Percentiles rank a stretch among this genome's conserved stretches.
Evolutionary conservation across 768 basidiomycete genomes (phyloP).

Genomic region (Leccinum rimulosum): DNA sequence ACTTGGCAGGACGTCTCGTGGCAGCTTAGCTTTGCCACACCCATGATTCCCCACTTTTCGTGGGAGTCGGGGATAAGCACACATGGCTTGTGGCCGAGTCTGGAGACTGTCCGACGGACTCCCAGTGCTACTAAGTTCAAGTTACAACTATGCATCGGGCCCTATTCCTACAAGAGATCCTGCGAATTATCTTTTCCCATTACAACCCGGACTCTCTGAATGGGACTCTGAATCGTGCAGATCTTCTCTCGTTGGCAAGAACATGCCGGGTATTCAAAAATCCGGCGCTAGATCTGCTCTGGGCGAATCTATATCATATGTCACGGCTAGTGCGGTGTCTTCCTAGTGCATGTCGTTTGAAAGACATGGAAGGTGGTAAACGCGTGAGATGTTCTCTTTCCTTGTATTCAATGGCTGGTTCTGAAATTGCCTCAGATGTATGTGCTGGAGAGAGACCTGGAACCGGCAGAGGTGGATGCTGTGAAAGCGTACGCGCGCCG

Average conservation of each 20-base stretch:
- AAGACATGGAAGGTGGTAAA: too few species aligned
- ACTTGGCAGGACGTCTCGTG: too few species aligned
- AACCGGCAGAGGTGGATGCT: not conserved
- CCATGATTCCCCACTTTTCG: too few species aligned
- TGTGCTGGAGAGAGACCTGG: not conserved
- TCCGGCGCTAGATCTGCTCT: not conserved
- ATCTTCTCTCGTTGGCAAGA: not conserved
- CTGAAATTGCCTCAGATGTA: not conserved
- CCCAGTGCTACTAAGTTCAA: too few species aligned
- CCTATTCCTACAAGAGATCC: not conserved
- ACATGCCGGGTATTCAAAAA: slow-evolving; percentile 1
- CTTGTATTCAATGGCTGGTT: too few species aligned
- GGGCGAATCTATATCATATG: not conserved
- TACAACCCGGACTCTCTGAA: not conserved
- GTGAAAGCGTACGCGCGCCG: not conserved
- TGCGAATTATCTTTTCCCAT: not conserved
- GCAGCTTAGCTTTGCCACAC: too few species aligned
- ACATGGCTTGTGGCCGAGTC: too few species aligned
- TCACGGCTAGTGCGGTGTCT: not conserved
- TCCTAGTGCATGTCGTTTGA: not conserved
- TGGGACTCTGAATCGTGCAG: too few species aligned
- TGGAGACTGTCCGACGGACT: too few species aligned
- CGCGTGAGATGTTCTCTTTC: too few species aligned
- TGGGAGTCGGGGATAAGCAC: too few species aligned
- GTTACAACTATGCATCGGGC: slow-evolving; percentile 1